These are phyloP conservation scores for Gentiana straminea DNA, from an alignment of 257 asterid species.

Conservation along the genomic window DNA sequence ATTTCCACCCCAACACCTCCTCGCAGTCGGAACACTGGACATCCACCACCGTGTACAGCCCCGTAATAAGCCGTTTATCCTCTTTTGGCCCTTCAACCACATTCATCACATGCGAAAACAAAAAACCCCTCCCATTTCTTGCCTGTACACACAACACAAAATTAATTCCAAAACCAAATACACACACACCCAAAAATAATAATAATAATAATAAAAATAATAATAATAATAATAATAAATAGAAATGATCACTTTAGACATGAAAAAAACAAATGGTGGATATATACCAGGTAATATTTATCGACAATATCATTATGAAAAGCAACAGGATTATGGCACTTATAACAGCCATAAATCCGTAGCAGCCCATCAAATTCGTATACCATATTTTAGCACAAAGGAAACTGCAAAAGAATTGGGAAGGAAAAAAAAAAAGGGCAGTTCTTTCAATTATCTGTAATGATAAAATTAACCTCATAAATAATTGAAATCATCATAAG, in stretches of 20 bases:
- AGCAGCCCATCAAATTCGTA: slow-evolving; percentile 22
- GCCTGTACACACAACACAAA: slow-evolving; percentile 15
- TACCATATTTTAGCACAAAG: no score
- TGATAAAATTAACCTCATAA: no score
- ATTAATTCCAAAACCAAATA: no score
- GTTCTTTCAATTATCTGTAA: no score
- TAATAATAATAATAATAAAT: no score
- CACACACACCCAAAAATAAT: background rate
- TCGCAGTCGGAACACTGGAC: slow-evolving; percentile 45
- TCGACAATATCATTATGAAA: slow-evolving; percentile 54
- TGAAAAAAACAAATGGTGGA: no score
- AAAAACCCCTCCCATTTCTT: slow-evolving; percentile 41
- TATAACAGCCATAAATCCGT: slow-evolving; percentile 53
- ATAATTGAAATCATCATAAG: no score
- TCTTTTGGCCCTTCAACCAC: slow-evolving; percentile 26
- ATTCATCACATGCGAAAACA: slow-evolving; percentile 40
- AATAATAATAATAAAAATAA: rapidly evolving
- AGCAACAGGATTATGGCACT: slow-evolving; percentile 51
- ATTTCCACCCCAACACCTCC: slow-evolving; percentile 53
- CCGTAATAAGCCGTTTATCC: slow-evolving; percentile 41
- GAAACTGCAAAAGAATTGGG: no score
- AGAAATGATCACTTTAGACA: no score
- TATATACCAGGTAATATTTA: slow-evolving; percentile 42
- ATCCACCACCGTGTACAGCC: slow-evolving; percentile 48
- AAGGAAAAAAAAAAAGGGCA: no score